Evolutionary conservation across 768 basidiomycete genomes (phyloP), one percentile per base, ranked within the genome.

Genomic region (Lentinula raphanica): DNA sequence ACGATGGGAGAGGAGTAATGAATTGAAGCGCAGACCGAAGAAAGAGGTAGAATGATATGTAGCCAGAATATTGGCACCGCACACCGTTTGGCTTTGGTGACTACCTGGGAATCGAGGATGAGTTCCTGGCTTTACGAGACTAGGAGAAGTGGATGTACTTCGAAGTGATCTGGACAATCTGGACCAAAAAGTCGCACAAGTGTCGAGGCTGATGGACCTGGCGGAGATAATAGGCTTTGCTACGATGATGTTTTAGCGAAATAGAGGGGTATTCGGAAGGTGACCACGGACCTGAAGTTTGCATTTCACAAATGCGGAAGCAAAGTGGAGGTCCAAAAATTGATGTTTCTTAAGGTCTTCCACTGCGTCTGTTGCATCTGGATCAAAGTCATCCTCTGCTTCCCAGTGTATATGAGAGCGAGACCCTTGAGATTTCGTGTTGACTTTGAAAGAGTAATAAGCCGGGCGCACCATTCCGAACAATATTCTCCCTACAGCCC

Each of bases 191-290:
- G 75, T 62, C 92, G 85, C 2, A 95, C 94, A 95, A 71, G 70
- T 95, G 95, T 42, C 97, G 83, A 1, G 97, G 96, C 69, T 98
- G 94, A 71, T 99, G 97, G 0, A 99, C 92, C 71, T 99, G 97
- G 65, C 92, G 83, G 50, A 99, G 77, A 69, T 99, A 99, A 71
- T 94, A 98, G 3, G 89, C 84, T 78, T 99, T 99, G 68, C 91
- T 92, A 48, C 28, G 28, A 36, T 2, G 13, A 13, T 35, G n/a
- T 13, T 8, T 35, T 7, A 35, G 13, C 9, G 25, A 62, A 12
- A 58, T 61, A 40, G 58, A 40, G 19, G 29, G 3, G 42, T 19
- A 21, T 54, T 4, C 23, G 6, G 25, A 36, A 19, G 6, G 15
- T 1, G 15, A 9, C n/a, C 36, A 71, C 79, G 25, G 59, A 85